Evolutionary conservation across 345 rosid species (phyloP).

Genomic region (Mercurialis annua): DNA sequence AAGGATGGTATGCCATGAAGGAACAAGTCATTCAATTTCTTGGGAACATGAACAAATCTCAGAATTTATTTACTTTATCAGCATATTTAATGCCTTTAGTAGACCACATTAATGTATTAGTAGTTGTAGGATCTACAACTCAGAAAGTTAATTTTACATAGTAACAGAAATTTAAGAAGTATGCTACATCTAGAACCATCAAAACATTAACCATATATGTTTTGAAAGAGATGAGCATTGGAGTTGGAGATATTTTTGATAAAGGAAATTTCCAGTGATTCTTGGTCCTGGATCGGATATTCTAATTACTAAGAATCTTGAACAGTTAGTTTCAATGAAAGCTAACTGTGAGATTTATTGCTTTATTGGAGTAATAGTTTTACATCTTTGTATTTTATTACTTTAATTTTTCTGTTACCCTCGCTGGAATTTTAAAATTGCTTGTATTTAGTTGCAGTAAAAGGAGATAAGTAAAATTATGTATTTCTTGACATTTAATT

Average conservation of each 20-base stretch:
- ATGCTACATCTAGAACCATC: neutral
- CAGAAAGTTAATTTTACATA: neutral
- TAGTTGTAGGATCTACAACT: neutral
- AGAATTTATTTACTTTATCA: neutral
- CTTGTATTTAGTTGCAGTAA: neutral
- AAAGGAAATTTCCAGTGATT: neutral
- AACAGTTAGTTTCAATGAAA: slow-evolving; percentile 1
- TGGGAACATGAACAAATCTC: neutral
- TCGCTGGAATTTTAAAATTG: neutral
- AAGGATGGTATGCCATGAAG: neutral
- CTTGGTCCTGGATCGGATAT: neutral
- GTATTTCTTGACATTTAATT: neutral
- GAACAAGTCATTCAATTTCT: neutral
- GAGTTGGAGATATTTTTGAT: neutral
- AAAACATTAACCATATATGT: neutral
- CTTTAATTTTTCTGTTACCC: slow-evolving; percentile 1
- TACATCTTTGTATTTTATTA: neutral
- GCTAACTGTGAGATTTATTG: neutral
- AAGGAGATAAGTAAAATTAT: neutral
- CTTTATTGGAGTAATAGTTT: neutral
- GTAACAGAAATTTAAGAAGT: neutral
- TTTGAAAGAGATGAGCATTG: neutral
- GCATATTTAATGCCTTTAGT: neutral
- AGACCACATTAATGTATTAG: neutral
- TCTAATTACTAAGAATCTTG: neutral